Conservation (phyloP, 192 early-diverging fungal species). For the Coemansia sp. region DNA sequence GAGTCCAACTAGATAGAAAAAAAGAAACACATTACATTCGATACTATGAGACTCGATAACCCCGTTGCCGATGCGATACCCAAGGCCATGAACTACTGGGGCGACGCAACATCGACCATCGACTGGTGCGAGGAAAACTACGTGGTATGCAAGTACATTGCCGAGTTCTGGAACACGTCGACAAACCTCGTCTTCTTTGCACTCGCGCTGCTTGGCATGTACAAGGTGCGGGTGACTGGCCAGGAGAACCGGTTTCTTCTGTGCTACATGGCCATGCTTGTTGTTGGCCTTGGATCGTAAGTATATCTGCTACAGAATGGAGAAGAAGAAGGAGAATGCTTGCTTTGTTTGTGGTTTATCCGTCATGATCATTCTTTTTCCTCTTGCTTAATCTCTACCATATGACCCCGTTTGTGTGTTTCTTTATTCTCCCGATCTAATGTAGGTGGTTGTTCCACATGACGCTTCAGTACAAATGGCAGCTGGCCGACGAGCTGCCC, state of each 20-base stretch:
- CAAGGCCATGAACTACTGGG: conserved; percentile 36
- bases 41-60: conserved; percentile 19
- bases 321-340: background rate
- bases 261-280: conserved; percentile 60
- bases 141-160: conserved; percentile 64
- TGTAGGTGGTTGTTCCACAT: conserved; percentile 72
- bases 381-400: too few relatives aligned
- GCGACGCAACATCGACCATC: conserved; percentile 61
- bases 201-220: conserved; percentile 63
- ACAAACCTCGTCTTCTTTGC: conserved; percentile 69
- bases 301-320: conserved; percentile 10
- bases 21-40: background rate
- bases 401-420: too few relatives aligned
- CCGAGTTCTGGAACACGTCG: conserved; percentile 77
- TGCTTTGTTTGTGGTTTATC: too few relatives aligned
- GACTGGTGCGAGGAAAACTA: conserved; percentile 71
- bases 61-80: conserved; percentile 7
- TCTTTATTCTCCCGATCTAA: too few relatives aligned
- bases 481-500: conserved; percentile 79
- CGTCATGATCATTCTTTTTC: too few relatives aligned
- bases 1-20: background rate
- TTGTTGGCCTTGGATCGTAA: conserved; percentile 72
- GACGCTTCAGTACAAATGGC: conserved; percentile 70
- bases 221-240: conserved; percentile 48
- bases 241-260: conserved; percentile 59